Base-by-base conservation (phyloP, 2,329 filamentous ascomycete species). In the Nemania sp. region DNA sequence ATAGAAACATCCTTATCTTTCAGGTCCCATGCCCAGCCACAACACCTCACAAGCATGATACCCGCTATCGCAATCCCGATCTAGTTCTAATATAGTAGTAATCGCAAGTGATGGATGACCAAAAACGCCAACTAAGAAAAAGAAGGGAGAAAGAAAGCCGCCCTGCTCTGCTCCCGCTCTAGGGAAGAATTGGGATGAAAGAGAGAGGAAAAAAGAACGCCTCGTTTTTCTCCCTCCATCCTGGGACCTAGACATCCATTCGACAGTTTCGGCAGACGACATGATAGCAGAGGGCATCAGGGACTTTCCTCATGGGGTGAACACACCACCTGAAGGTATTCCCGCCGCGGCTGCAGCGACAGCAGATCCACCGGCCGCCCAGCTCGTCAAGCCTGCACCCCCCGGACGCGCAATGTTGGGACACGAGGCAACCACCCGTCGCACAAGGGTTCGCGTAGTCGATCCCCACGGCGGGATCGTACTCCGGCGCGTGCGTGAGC, bases 201-300 rank as follows among this genome's bases (percentile, higher is more conserved):
- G n/a, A n/a, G n/a, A n/a, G n/a, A n/a, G n/a, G 20, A 51, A 18
- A 18, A 5, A 18, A 42, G 49, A 4, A 15, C 42, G 12, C 25
- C 32, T 32, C 32, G 7, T 29, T 29, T 29, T 7, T 7, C 25
- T n/a, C n/a, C n/a, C n/a, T n/a, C 32, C 12, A 3, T 29, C 20
- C 43, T 18, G n/a, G 9, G 42, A n/a, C 15, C 43, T 48, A 32
- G 32, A 13, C 45, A 59, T 81, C 78, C 11, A 75, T 61, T 46
- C 71, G 73, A 61, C 81, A 84, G 3, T 65, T 67, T 40, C 73
- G 69, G 67, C 82, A 85, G 52, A 82, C 77, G n/a, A 73, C 71
- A 60, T 84, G 82, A 63, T 82, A 82, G 69, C 81, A 85, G 46
- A 83, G 79, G 1, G 79, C 80, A 63, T 83, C 78, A 10, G 80